Percentiles rank a stretch among this genome's conserved stretches.
Evolutionary conservation across 2,329 filamentous ascomycete species (phyloP).

Genomic region (Volutella citrinella): DNA sequence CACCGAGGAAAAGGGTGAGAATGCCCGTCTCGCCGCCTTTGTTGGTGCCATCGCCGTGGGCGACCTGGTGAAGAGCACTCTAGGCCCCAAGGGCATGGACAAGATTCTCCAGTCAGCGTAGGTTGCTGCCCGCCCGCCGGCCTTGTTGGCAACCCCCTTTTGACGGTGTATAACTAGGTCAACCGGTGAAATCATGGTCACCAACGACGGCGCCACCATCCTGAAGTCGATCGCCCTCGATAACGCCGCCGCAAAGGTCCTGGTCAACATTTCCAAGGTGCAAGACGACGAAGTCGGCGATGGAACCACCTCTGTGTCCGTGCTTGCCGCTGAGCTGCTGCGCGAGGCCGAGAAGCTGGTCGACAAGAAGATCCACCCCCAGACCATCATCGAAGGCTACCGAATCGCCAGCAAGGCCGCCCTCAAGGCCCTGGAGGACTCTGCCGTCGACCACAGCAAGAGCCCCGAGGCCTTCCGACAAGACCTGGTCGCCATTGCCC

Average conservation of each 20-base stretch:
- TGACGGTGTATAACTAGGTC: constrained; percentile 57
- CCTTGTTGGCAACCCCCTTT: constrained; percentile 12
- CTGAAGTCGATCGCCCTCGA: constrained; percentile 97
- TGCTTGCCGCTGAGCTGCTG: constrained; percentile 90
- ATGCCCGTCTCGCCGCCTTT: constrained; percentile 97
- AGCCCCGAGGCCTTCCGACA: constrained; percentile 80
- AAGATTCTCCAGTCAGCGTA: constrained; percentile 96
- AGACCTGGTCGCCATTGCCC: constrained; percentile 85
- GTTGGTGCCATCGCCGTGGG: constrained; percentile 97
- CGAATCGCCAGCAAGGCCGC: constrained; percentile 93
- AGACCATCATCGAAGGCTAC: constrained; percentile 99
- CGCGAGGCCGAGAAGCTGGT: constrained; percentile 96
- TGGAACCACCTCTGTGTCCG: constrained; percentile 95
- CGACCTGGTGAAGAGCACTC: constrained; percentile 93
- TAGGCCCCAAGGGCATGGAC: constrained; percentile 98
- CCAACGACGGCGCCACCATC: constrained; percentile 97
- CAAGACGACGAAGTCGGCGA: constrained; percentile 99
- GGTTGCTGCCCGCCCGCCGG: too few species aligned
- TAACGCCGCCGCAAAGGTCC: constrained; percentile 95
- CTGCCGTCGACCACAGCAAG: constrained; percentile 86
- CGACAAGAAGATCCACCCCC: constrained; percentile 97
- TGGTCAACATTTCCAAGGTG: constrained; percentile 99
- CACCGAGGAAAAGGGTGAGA: constrained; percentile 97
- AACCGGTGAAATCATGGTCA: constrained; percentile 96
- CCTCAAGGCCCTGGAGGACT: constrained; percentile 76